Percentiles rank a stretch among this genome's conserved stretches.
Evolutionary conservation across 2,329 filamentous ascomycete species (phyloP).

Genomic region (Cladophialophora exuberans): DNA sequence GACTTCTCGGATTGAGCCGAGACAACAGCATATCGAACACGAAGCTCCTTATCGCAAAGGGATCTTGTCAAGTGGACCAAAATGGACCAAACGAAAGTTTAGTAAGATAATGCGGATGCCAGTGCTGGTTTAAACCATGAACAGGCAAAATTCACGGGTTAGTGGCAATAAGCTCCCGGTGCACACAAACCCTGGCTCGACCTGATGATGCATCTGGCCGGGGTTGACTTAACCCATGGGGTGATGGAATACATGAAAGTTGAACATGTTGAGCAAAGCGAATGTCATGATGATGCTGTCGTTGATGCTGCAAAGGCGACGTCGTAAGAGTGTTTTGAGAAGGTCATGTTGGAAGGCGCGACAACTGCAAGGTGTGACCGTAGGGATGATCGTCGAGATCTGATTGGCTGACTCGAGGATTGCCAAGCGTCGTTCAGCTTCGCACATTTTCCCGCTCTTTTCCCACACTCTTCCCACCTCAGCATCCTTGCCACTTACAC

Average conservation of each 20-base stretch:
- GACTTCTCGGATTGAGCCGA: slow-evolving; percentile 1
- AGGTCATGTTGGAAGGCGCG: too few relatives aligned
- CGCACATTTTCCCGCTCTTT: not conserved
- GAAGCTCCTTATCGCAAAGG: not conserved
- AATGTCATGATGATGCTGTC: not conserved
- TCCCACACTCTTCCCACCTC: not conserved
- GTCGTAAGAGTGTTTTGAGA: not conserved
- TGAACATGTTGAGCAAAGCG: not conserved
- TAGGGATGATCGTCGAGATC: too few relatives aligned
- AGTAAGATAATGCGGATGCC: not conserved
- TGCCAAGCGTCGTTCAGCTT: not conserved
- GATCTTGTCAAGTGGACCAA: not conserved
- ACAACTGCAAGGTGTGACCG: too few relatives aligned
- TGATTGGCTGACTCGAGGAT: not conserved
- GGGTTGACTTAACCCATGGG: slow-evolving; percentile 5
- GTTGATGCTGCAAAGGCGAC: not conserved
- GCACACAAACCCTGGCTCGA: not conserved
- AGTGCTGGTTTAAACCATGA: not conserved
- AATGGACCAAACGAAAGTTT: not conserved
- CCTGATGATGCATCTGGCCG: not conserved
- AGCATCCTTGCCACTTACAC: too few relatives aligned
- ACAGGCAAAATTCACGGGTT: slow-evolving; percentile 6
- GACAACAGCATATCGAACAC: not conserved
- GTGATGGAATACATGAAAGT: not conserved
- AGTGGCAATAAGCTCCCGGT: not conserved